Evolutionary conservation across 257 asterid genomes (phyloP).

Genomic region (Ilex aquifolium): DNA sequence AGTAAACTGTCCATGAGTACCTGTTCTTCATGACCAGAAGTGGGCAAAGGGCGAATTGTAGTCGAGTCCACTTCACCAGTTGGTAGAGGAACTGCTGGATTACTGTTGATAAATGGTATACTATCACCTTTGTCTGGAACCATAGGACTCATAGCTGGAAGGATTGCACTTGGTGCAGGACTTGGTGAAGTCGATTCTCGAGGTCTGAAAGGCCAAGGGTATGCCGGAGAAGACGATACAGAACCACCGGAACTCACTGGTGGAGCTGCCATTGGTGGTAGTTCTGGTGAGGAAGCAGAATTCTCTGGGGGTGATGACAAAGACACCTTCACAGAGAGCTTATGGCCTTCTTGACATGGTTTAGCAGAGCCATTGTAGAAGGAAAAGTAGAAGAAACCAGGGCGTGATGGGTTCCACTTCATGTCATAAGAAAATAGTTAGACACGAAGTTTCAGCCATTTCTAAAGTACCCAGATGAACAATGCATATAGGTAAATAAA

Average conservation of each 20-base stretch:
- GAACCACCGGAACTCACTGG: constrained; percentile 54
- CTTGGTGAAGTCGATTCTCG: constrained; percentile 46
- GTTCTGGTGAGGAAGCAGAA: constrained; percentile 28
- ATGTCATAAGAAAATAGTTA: background rate
- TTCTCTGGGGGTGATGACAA: constrained; percentile 20
- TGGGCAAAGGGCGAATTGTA: constrained; percentile 64
- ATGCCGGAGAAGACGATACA: constrained; percentile 82
- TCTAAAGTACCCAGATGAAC: background rate
- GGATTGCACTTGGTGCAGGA: constrained; percentile 49
- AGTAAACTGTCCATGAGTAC: constrained; percentile 12
- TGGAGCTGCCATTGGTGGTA: constrained; percentile 29
- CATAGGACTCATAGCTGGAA: constrained; percentile 39
- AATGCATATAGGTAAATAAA: too few relatives aligned
- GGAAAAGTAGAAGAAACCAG: constrained; percentile 76
- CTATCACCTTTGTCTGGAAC: constrained; percentile 47
- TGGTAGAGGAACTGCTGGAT: constrained; percentile 92
- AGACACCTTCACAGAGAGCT: constrained; percentile 54
- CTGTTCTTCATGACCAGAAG: constrained; percentile 40
- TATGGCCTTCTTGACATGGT: constrained; percentile 59
- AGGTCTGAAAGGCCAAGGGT: constrained; percentile 86
- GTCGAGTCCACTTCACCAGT: constrained; percentile 93
- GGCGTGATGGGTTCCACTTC: constrained; percentile 78
- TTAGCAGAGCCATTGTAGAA: constrained; percentile 63
- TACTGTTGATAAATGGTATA: constrained; percentile 76
- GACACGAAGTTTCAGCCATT: background rate